A percentile compares a stretch with the other conserved stretches of the same genome.
Conservation (phyloP, 768 basidiomycete species). For the Lactarius sanguifluus region DNA sequence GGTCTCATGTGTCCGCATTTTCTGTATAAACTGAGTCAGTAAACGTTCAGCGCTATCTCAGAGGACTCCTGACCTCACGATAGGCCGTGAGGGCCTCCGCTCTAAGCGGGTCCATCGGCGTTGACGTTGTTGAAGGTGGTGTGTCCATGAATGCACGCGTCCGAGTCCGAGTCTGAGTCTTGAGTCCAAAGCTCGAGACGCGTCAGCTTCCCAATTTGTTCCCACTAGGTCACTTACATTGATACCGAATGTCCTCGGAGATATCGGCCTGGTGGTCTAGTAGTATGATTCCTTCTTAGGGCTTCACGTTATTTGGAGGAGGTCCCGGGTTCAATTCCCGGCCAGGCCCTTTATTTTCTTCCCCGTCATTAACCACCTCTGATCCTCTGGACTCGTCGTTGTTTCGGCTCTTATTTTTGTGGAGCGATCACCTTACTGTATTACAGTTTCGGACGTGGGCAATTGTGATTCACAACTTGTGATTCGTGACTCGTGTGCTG, state of each 20-base stretch:
- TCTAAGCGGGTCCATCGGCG: constrained; percentile 66
- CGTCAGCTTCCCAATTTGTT: constrained; percentile 31
- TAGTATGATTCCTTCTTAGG: constrained; percentile 66
- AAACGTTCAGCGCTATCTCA: constrained; percentile 15
- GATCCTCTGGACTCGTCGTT: neutral
- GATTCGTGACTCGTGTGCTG: constrained; percentile 13
- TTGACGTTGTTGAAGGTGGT: constrained; percentile 38
- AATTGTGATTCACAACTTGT: neutral
- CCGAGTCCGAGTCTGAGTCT: constrained; percentile 13
- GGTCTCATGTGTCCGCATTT: constrained; percentile 89
- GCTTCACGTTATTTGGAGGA: constrained; percentile 53
- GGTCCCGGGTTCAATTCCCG: constrained; percentile 89
- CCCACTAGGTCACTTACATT: neutral
- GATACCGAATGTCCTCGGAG: neutral
- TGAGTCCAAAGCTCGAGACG: constrained; percentile 24
- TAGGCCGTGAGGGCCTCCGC: constrained; percentile 74
- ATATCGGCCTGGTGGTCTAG: constrained; percentile 45
- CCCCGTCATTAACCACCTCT: neutral
- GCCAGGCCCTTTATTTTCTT: constrained; percentile 52
- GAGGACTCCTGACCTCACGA: constrained; percentile 54
- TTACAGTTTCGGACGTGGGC: neutral
- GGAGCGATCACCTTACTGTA: neutral
- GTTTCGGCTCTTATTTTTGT: neutral
- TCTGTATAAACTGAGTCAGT: constrained; percentile 51
- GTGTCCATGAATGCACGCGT: constrained; percentile 29